phyloP scores from a whole-genome alignment of 2,329 filamentous ascomycete species.

The Dactylellina drechsleri region DNA sequence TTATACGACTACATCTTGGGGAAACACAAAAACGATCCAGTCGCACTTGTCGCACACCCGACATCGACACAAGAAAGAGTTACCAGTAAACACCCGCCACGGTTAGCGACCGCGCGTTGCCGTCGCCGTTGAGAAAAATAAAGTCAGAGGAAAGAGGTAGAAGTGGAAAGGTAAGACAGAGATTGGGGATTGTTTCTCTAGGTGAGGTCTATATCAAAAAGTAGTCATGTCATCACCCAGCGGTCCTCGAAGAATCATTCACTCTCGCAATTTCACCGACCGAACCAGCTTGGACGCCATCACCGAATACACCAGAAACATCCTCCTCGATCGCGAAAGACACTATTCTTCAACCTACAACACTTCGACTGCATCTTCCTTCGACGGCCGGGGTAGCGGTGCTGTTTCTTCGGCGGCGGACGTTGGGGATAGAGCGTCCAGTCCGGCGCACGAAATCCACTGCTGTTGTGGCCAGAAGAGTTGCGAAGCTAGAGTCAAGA shows the following conservation, averaged over 20 bases:
- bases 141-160: too few species aligned
- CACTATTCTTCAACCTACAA: conserved; percentile 30
- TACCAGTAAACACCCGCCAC: too few species aligned
- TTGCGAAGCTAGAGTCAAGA: conserved; percentile 46
- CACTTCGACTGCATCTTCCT: conserved; percentile 34
- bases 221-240: conserved; percentile 52
- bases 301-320: conserved; percentile 46
- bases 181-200: not conserved
- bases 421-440: conserved; percentile 29
- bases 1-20: conserved; percentile 9
- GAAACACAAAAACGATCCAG: not conserved
- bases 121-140: too few species aligned
- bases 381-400: conserved; percentile 44
- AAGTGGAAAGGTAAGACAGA: not conserved
- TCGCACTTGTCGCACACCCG: not conserved
- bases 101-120: too few species aligned
- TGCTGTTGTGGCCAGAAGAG: conserved; percentile 50
- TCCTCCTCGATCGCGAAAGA: conserved; percentile 37
- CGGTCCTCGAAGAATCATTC: conserved; percentile 53
- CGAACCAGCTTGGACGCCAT: conserved; percentile 49
- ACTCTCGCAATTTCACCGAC: conserved; percentile 51
- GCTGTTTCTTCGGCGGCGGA: conserved; percentile 31
- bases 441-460: conserved; percentile 47
- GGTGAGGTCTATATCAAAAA: not conserved
- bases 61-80: not conserved